Evolutionary conservation across 2,329 filamentous ascomycete genomes (phyloP).

Genomic region (Beauveria sp.): DNA sequence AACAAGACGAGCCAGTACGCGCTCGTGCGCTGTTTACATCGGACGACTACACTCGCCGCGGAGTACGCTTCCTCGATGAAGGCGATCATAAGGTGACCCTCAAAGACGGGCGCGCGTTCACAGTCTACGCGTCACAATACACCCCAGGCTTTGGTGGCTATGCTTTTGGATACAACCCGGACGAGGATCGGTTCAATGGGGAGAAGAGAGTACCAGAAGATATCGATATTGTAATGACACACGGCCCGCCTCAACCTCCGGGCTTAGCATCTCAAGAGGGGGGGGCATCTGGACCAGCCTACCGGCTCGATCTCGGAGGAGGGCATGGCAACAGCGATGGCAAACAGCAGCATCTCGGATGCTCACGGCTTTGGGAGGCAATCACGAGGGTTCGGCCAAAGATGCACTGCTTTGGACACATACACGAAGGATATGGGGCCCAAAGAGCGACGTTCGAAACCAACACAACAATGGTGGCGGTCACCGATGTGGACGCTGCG

Average conservation of each 20-base stretch:
- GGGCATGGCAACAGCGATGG: constrained; percentile 12
- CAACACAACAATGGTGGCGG: not conserved
- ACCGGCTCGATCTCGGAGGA: constrained; percentile 21
- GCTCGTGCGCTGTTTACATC: constrained; percentile 4
- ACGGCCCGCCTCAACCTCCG: constrained; percentile 21
- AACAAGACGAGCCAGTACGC: not conserved
- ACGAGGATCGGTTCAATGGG: constrained; percentile 12
- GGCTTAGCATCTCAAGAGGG: constrained; percentile 14
- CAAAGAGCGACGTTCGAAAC: constrained; percentile 21
- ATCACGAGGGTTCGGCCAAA: constrained; percentile 16
- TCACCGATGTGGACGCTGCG: not conserved
- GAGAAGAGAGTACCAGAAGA: constrained; percentile 5
- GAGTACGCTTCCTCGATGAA: constrained; percentile 30
- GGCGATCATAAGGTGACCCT: constrained; percentile 29
- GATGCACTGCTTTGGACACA: constrained; percentile 21
- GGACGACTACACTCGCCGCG: not conserved
- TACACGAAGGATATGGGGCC: constrained; percentile 19
- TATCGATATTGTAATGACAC: constrained; percentile 20
- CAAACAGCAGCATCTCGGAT: constrained; percentile 16
- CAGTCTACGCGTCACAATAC: constrained; percentile 33
- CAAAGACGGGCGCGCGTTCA: constrained; percentile 29
- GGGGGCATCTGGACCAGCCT: not conserved
- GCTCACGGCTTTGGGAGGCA: constrained; percentile 15
- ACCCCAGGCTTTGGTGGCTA: constrained; percentile 29
- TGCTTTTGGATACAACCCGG: constrained; percentile 31